Percentiles rank a stretch among this genome's conserved stretches.
Conservation (phyloP, 768 basidiomycete species). For the Leucocoprinus sp. region DNA sequence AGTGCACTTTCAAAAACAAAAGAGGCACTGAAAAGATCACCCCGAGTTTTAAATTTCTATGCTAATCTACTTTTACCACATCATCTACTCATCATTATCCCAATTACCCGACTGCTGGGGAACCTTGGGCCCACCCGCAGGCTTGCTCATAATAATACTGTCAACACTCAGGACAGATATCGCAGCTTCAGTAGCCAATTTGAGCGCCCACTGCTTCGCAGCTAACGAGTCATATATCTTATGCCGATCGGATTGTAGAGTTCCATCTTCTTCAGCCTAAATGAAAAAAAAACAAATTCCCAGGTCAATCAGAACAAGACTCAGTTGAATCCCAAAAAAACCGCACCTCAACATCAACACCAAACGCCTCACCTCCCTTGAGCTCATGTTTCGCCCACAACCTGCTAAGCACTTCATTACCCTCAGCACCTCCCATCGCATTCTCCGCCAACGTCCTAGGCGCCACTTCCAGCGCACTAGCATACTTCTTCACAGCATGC, state of each 20-base stretch:
- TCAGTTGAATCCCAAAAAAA: neutral
- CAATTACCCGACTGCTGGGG: constrained; percentile 84
- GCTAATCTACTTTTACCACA: neutral
- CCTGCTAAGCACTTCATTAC: constrained; percentile 84
- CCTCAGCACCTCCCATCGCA: constrained; percentile 83
- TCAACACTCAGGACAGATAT: constrained; percentile 90
- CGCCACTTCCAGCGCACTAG: constrained; percentile 84
- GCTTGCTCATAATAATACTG: constrained; percentile 95
- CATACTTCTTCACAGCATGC: constrained; percentile 88
- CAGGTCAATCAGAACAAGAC: too few relatives aligned
- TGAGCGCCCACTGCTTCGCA: constrained; percentile 85
- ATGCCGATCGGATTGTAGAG: constrained; percentile 50
- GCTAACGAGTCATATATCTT: constrained; percentile 83
- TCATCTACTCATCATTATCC: constrained; percentile 62
- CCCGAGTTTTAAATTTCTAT: neutral
- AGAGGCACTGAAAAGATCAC: neutral
- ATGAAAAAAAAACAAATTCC: neutral
- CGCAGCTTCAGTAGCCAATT: constrained; percentile 87
- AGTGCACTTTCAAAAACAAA: too few relatives aligned
- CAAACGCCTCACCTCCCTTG: constrained; percentile 65
- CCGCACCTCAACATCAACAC: constrained; percentile 82
- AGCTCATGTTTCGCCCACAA: constrained; percentile 88
- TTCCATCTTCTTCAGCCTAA: constrained; percentile 75
- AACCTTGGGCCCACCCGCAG: constrained; percentile 82
- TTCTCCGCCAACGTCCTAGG: constrained; percentile 94